A percentile compares a stretch with the other conserved stretches of the same genome.
phyloP scores from a whole-genome alignment of 148 eudicot species.

The Fagopyrum tataricum region DNA sequence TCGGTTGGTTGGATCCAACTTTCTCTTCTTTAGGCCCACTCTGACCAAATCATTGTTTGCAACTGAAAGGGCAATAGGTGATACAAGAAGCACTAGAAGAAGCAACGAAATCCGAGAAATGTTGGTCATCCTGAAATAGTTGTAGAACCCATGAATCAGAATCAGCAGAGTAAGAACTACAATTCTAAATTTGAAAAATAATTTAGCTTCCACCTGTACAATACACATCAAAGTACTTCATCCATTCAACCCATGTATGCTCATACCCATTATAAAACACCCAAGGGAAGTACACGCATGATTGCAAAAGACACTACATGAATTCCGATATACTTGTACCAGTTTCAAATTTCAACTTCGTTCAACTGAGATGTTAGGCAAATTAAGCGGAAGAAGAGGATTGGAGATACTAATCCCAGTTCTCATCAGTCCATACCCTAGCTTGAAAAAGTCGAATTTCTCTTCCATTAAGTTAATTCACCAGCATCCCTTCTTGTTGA shows the following conservation, averaged over 20 bases:
- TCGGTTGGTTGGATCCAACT: conserved; percentile 40
- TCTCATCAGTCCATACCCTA: too few species aligned
- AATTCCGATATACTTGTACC: neutral
- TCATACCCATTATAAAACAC: neutral
- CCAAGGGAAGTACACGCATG: neutral
- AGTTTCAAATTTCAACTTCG: neutral
- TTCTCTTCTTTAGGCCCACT: conserved; percentile 66
- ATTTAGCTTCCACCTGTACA: neutral
- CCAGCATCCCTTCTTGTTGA: neutral
- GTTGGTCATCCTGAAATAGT: conserved; percentile 38
- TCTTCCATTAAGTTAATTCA: neutral
- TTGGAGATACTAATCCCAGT: too few species aligned
- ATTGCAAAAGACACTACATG: neutral
- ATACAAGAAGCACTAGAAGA: conserved; percentile 36
- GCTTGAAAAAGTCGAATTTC: neutral
- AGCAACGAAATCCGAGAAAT: conserved; percentile 23
- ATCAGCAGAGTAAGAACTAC: neutral
- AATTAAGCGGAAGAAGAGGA: too few species aligned
- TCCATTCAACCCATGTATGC: too few species aligned
- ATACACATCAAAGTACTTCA: neutral
- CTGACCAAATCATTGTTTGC: conserved; percentile 45
- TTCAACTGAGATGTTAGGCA: neutral
- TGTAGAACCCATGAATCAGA: neutral
- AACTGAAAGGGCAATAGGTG: conserved; percentile 30
- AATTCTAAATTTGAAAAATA: neutral